A percentile compares a stretch with the other conserved stretches of the same genome.
These are phyloP conservation scores for Ambrosia hybrid DNA, from an alignment of 140 eudicot species.

Conservation along the genomic window DNA sequence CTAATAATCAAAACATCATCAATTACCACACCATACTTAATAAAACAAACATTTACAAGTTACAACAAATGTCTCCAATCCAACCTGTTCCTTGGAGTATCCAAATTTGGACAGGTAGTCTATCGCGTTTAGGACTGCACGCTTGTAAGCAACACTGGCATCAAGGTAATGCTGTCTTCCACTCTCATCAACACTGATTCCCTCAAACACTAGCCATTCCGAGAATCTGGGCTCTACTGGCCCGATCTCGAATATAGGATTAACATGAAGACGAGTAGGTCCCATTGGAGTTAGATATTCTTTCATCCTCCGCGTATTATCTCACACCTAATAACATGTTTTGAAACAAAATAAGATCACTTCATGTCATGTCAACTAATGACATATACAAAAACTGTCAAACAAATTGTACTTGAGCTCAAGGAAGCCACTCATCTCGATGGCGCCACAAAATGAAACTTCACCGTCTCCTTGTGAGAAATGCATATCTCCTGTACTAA, in stretches of 20 bases:
- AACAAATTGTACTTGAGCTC: conserved; percentile 76
- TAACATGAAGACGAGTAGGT: conserved; percentile 88
- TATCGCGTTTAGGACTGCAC: conserved; percentile 94
- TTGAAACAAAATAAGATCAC: conserved; percentile 6
- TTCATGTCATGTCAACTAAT: background rate
- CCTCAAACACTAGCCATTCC: conserved; percentile 98
- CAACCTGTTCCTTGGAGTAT: conserved; percentile 92
- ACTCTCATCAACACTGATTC: conserved; percentile 93
- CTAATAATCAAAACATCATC: conserved; percentile 42
- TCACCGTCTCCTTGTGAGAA: conserved; percentile 99
- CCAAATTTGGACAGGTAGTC: conserved; percentile 91
- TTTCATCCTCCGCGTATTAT: conserved; percentile 90
- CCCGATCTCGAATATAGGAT: conserved; percentile 94
- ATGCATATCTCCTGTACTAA: conserved; percentile 99
- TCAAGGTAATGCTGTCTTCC: conserved; percentile 97
- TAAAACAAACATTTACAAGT: background rate
- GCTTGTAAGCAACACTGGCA: conserved; percentile 90
- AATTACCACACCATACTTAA: background rate
- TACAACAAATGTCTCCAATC: conserved; percentile 8
- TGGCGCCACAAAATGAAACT: conserved; percentile 95
- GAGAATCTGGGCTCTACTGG: conserved; percentile 96
- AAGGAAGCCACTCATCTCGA: conserved; percentile 98
- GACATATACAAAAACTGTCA: background rate
- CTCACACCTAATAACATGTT: conserved; percentile 68
- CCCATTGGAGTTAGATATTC: conserved; percentile 98